Evolutionary conservation across 2,329 filamentous ascomycete species (phyloP), one percentile per base, ranked within the genome.

Genomic region (Hymenoscyphus scutula): DNA sequence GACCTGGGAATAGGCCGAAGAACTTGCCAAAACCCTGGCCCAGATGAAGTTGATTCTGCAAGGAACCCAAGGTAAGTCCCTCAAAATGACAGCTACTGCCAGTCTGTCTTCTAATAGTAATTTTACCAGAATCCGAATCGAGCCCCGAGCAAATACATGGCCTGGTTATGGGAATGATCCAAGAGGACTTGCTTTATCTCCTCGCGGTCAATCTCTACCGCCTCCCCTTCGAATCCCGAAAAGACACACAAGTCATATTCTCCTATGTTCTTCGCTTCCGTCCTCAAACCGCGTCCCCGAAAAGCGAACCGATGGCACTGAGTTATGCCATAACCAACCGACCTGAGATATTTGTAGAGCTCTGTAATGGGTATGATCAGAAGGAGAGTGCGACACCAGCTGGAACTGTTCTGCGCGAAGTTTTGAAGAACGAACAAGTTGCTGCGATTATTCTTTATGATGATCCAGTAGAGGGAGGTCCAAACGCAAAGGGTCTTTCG

Each of bases 1-100:
- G 63, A 73, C 63, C 34, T 48, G 41, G 25, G 58, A 54, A 57
- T 62, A 97, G 92, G 84, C 88, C 65, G 94, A 98, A 74, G 93
- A 97, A 73, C 82, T 96, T 66, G 89, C 91, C 56, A 91, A 92
- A 74, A 88, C 93, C 69, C 84, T 99, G 67, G 83, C 84, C 59
- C 91, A 96, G 76, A 96, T 98, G 89, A 98, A 98, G 77, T 80
- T 92, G 67, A 87, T 95, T 64, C 85, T 99, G 15, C 94, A 98
- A 81, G 95, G 94, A 68, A 97, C 92, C 64, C 91, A 91, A 77
- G 92, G 92, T 96, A 82, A 63, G 77, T 73, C 58, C 23, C 25
- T 23, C 45, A 11, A 11, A 27, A 19, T 27, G 19, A 23, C 34
- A 17, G 8, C 3, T 58, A 27, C 48, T 11, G 19, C 11, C 1